Conservation (phyloP, 345 rosid species). For the Citropsis articulata region DNA sequence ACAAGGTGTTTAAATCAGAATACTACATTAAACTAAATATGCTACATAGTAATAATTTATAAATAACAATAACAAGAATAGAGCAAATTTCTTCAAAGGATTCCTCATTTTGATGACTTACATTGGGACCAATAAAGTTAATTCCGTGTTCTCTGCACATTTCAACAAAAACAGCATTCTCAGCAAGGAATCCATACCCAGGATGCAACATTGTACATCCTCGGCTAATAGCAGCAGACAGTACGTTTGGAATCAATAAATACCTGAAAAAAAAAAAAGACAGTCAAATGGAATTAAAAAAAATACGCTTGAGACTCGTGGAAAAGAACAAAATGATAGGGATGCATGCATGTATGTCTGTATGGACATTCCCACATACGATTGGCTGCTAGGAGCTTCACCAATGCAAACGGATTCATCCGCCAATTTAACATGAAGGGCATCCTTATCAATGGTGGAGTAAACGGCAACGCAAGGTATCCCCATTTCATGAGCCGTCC, state of each 20-base stretch:
- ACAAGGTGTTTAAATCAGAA: not conserved
- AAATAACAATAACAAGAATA: not conserved
- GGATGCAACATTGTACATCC: constrained; percentile 98
- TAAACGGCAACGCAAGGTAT: constrained; percentile 98
- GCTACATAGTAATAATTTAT: not conserved
- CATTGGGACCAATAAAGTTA: constrained; percentile 97
- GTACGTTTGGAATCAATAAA: constrained; percentile 79
- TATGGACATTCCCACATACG: constrained; percentile 45
- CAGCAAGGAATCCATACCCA: constrained; percentile 98
- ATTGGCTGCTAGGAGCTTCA: constrained; percentile 97
- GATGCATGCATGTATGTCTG: no score
- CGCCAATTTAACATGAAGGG: constrained; percentile 92
- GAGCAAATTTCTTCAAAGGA: not conserved
- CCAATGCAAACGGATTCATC: constrained; percentile 97
- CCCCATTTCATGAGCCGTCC: constrained; percentile 96
- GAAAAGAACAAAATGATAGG: not conserved
- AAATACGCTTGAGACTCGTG: not conserved
- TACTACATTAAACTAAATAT: not conserved
- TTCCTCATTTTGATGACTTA: constrained; percentile 31
- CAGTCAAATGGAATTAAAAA: not conserved
- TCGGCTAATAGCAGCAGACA: constrained; percentile 89
- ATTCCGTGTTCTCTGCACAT: constrained; percentile 95
- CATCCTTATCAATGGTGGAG: constrained; percentile 94
- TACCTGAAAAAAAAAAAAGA: constrained; percentile 44
- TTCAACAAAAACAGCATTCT: constrained; percentile 92